These are phyloP conservation scores for Trichoderma asperelloides DNA, from an alignment of 495 filamentous ascomycete genomes.

Conservation along the genomic window DNA sequence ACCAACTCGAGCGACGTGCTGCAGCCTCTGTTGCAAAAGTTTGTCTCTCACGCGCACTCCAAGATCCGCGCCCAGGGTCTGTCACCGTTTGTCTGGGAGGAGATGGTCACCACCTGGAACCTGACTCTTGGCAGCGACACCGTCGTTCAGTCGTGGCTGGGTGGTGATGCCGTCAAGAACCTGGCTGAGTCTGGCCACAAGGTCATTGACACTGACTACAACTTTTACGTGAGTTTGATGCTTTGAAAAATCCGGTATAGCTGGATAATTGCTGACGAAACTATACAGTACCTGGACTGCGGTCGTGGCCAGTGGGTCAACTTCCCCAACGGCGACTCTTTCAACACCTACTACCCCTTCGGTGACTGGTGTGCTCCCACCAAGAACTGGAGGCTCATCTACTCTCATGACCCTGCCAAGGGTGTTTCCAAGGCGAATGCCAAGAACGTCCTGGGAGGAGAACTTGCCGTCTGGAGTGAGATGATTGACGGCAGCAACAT, in stretches of 20 bases:
- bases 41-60: conserved; percentile 55
- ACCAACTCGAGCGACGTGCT: conserved; percentile 54
- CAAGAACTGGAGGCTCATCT: conserved; percentile 69
- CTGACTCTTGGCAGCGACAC: conserved; percentile 51
- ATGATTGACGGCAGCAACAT: conserved; percentile 61
- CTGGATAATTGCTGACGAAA: conserved; percentile 11
- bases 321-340: conserved; percentile 40
- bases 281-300: conserved; percentile 66
- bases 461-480: conserved; percentile 71
- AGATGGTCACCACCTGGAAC: conserved; percentile 69
- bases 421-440: conserved; percentile 46
- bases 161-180: conserved; percentile 42
- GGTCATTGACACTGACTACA: conserved; percentile 64
- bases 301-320: conserved; percentile 72
- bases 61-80: conserved; percentile 49
- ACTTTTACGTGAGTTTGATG: conserved; percentile 36
- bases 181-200: conserved; percentile 53
- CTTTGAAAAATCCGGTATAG: conserved; percentile 11
- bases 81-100: conserved; percentile 71
- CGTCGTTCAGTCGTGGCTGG: conserved; percentile 68
- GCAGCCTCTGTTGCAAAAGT: conserved; percentile 61
- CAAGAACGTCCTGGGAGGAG: conserved; percentile 64
- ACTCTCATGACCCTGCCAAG: conserved; percentile 60
- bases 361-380: conserved; percentile 64
- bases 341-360: conserved; percentile 51